Base-by-base conservation (phyloP, 306 rosid species). In the Vigna mungo region DNA sequence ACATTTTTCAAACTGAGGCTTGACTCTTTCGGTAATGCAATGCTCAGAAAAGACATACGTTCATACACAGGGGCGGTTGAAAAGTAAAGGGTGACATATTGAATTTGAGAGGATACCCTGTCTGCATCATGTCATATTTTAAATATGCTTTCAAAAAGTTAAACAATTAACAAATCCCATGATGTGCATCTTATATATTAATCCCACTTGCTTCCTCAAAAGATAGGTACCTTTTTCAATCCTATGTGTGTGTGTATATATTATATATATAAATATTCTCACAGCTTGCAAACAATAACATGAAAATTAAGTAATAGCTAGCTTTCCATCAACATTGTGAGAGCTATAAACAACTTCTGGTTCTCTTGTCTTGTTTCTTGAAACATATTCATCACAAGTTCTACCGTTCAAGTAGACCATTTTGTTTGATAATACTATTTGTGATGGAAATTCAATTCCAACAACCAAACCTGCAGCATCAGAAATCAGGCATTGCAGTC, bases 361-460 rank as follows among this genome's bases (percentile, higher is more conserved):
- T 60, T 3, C 16, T 71, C 63, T 68, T 32, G 59, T 58, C 76
- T 30, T 36, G 7, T 43, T 15, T 39, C 39, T 18, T 36, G 14
- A 64, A 6, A 66, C 12, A 74, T 18, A 30, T 47, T 25, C 59
- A 15, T 20, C 65, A 20, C 18, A 68, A 54, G 7, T 39, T 62
- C 37, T 71, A 49, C 32, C 9, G n/a, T 53, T 53, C 68, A 76
- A 36, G 30, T 49, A 14, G 4, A 30, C 60, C 58, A 69, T 41
- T 53, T 73, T 77, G 47, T 68, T 71, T 68, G 53, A 43, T 58
- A 60, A 69, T 32, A 6, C 0, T 72, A 30, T 30, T 30, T 44
- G 63, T 43, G 62, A 92, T 94, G 98, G 97, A 94, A 72, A 92
- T 90, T 79, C 88, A 81, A 21, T 94, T 94, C 86, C 90, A 90